These are phyloP conservation scores for Pholiota adiposa DNA, from an alignment of 1,284 basidiomycete species.

Conservation along the genomic window DNA sequence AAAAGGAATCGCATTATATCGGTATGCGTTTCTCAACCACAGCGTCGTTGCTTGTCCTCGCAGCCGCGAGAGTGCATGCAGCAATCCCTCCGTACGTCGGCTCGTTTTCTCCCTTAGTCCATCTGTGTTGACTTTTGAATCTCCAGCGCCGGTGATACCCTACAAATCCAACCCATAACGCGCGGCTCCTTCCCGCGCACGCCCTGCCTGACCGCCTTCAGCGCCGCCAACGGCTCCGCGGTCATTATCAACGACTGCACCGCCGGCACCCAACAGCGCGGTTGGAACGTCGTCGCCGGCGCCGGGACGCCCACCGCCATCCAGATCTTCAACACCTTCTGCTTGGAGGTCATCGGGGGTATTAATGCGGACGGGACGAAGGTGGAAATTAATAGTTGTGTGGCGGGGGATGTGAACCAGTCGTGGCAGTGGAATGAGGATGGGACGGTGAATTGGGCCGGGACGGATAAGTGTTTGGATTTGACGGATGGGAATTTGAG, in stretches of 20 bases:
- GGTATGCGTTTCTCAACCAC: not conserved
- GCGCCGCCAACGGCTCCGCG: not conserved
- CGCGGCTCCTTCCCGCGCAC: slow-evolving; percentile 1
- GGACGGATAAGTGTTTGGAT: slow-evolving; percentile 7
- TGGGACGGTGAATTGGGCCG: not conserved
- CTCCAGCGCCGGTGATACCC: not conserved
- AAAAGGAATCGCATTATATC: not conserved
- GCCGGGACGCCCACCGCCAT: not conserved
- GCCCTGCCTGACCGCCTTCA: not conserved
- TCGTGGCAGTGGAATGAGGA: slow-evolving; percentile 7
- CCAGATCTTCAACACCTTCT: slow-evolving; percentile 1
- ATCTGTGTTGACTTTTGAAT: not conserved
- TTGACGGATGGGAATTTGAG: slow-evolving; percentile 3
- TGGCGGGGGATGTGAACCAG: not conserved
- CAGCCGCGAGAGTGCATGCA: not conserved
- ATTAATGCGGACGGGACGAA: not conserved
- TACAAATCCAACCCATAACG: not conserved
- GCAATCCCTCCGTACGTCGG: not conserved
- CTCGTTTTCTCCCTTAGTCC: not conserved
- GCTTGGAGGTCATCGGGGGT: not conserved
- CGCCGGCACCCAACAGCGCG: not conserved
- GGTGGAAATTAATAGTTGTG: slow-evolving; percentile 3
- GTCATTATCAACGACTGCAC: slow-evolving; percentile 7
- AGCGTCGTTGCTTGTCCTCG: not conserved
- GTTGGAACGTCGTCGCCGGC: not conserved